A percentile compares a stretch with the other conserved stretches of the same genome.
Conservation (phyloP, 2,329 filamentous ascomycete genomes). For the Fonsecaea erecta region DNA sequence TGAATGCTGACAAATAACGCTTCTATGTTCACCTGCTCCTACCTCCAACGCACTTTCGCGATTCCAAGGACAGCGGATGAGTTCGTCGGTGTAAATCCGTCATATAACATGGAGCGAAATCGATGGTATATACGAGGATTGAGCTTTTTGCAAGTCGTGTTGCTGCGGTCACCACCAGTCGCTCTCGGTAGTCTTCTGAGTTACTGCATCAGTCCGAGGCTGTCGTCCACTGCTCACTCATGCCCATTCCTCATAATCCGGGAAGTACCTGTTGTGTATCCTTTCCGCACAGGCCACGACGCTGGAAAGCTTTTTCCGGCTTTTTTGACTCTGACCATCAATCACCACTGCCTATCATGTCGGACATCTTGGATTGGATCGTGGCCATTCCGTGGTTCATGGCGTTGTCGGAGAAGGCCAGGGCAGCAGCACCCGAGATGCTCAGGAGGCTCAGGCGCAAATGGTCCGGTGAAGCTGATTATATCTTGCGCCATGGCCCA, state of each 20-base stretch:
- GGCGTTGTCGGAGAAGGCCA: background rate
- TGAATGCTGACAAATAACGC: background rate
- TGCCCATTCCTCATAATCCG: conserved; percentile 57
- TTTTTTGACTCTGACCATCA: conserved; percentile 53
- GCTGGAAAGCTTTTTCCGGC: conserved; percentile 53
- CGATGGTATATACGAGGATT: too few species aligned
- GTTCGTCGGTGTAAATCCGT: too few species aligned
- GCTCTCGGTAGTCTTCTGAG: background rate
- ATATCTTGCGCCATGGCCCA: background rate
- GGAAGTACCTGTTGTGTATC: conserved; percentile 63
- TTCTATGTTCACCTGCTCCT: background rate
- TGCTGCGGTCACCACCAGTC: background rate
- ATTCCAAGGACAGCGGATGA: background rate
- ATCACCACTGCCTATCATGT: background rate
- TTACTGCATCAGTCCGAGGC: background rate
- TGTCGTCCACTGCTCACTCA: background rate
- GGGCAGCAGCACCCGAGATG: background rate
- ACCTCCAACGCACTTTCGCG: background rate
- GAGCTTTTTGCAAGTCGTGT: background rate
- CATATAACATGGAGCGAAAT: too few species aligned
- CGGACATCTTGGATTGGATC: background rate
- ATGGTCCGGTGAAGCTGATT: background rate
- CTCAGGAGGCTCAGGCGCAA: background rate
- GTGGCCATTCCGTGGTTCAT: background rate
- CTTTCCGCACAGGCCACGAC: conserved; percentile 61